Base-by-base conservation (phyloP, 805 yeast genomes). In the Starmerella etchellsii region DNA sequence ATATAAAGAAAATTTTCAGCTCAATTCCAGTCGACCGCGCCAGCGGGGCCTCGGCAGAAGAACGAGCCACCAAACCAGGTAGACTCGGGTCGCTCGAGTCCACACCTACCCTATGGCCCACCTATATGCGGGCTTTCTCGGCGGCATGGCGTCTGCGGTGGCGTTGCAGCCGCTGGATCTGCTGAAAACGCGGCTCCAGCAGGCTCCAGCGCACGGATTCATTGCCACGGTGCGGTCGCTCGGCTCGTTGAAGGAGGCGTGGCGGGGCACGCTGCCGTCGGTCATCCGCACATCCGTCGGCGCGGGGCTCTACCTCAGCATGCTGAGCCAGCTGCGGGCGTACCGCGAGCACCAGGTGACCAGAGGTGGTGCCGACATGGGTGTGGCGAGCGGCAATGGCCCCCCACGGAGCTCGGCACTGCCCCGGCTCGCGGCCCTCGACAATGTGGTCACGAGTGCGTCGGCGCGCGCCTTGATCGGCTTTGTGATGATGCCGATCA, bases 181-280 rank as follows among this genome's bases (percentile, higher is more conserved):
- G 34, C 62, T 88, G 35, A 88, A 88, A 59, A 88, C 97, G 0
- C 62, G 97, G 47, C 66, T 84, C 8, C 97, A 84, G 62, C 88
- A 80, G 54, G 31, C 51, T 5, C 44, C 49, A n/a, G 36, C 48
- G 21, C 44, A 57, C 9, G n/a, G 22, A 9, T 14, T 58, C n/a
- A 28, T 48, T 21, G 31, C 48, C 10, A 47, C 54, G 10, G 18
- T 60, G 18, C 21, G 37, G 11, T 46, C 49, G 18, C 38, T 47
- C 29, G 28, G 34, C 18, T 36, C 42, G 13, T 18, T 47, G 13
- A 20, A 34, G 23, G 51, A 46, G 42, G 47, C 55, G 40, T 91
- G 98, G 98, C 69, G 95, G 41, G 98, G 98, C 0, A 88, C 95
- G 0, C 53, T 85, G 29, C 95, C 98, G 0, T 82, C 95, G 18